Percentiles rank a stretch among this genome's conserved stretches.
Conservation (phyloP, 176 grass and related monocot species). For the Musa schizocarpa region DNA sequence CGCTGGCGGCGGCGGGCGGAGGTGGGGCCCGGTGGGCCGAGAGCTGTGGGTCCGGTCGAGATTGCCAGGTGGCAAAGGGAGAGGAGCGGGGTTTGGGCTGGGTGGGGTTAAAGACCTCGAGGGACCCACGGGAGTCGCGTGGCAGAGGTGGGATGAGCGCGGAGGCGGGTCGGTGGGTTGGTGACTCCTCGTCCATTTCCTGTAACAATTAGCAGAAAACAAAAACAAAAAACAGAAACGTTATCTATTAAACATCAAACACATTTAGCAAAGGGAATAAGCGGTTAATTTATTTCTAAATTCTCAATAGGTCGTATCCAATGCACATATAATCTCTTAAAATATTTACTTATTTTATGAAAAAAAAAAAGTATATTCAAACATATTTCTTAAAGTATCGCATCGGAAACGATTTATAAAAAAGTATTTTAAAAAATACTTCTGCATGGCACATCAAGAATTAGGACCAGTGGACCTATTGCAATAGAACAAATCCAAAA, state of each 20-base stretch:
- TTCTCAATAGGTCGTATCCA: too few relatives aligned
- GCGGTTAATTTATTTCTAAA: too few relatives aligned
- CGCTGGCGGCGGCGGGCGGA: neutral
- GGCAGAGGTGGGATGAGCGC: slow-evolving; percentile 20
- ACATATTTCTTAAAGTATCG: too few relatives aligned
- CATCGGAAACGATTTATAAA: too few relatives aligned
- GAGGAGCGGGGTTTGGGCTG: neutral
- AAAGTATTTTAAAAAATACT: too few relatives aligned
- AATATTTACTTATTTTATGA: too few relatives aligned
- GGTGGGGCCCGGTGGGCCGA: neutral
- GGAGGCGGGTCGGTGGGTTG: neutral
- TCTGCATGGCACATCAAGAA: too few relatives aligned
- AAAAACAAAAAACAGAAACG: too few relatives aligned
- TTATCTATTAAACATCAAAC: neutral
- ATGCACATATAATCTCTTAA: too few relatives aligned
- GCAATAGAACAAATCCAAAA: too few relatives aligned
- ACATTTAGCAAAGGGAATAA: neutral
- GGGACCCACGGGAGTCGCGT: slow-evolving; percentile 78
- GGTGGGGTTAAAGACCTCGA: slow-evolving; percentile 72
- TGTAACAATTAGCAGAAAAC: neutral
- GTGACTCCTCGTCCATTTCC: neutral
- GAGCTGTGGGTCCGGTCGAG: neutral
- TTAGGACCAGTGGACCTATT: too few relatives aligned
- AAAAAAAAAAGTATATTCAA: too few relatives aligned
- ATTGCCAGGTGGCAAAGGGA: slow-evolving; percentile 25